phyloP scores from a whole-genome alignment of 306 rosid species.

The Dalbergia oliveri region DNA sequence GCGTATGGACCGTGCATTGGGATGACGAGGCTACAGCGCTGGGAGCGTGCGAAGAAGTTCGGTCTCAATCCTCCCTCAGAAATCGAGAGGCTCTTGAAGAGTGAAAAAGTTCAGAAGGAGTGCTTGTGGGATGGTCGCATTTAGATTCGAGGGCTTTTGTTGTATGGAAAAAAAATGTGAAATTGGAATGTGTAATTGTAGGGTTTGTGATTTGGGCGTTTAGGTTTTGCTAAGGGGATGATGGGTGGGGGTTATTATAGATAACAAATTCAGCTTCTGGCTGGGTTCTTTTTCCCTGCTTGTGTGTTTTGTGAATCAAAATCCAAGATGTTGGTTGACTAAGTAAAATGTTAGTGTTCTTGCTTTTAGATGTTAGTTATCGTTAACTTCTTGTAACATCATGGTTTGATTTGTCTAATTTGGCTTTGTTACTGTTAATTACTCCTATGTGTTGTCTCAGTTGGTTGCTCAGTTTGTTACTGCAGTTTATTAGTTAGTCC shows the following conservation, averaged over 20 bases:
- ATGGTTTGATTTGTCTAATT: not conserved
- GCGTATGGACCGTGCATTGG: constrained; percentile 87
- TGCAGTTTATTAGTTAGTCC: not conserved
- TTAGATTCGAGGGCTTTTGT: constrained; percentile 34
- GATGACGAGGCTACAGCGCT: constrained; percentile 68
- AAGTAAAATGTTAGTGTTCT: not conserved
- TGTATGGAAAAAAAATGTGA: not conserved
- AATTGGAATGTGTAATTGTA: not conserved
- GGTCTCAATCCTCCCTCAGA: constrained; percentile 78
- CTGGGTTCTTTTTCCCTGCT: constrained; percentile 28
- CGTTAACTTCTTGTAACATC: not conserved
- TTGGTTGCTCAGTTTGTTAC: not conserved
- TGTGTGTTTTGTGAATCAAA: constrained; percentile 13
- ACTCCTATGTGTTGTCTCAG: not conserved
- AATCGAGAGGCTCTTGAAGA: constrained; percentile 56
- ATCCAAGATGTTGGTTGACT: not conserved
- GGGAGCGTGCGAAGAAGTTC: constrained; percentile 81
- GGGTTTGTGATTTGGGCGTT: not conserved
- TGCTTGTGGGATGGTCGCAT: constrained; percentile 70
- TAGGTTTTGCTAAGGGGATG: constrained; percentile 35
- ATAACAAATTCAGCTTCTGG: constrained; percentile 45
- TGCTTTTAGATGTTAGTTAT: not conserved
- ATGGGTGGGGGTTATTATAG: not conserved
- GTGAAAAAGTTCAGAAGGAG: constrained; percentile 52
- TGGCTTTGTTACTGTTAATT: not conserved